Base-by-base conservation (phyloP, 2,329 filamentous ascomycete species). In the Cordyceps javanica region DNA sequence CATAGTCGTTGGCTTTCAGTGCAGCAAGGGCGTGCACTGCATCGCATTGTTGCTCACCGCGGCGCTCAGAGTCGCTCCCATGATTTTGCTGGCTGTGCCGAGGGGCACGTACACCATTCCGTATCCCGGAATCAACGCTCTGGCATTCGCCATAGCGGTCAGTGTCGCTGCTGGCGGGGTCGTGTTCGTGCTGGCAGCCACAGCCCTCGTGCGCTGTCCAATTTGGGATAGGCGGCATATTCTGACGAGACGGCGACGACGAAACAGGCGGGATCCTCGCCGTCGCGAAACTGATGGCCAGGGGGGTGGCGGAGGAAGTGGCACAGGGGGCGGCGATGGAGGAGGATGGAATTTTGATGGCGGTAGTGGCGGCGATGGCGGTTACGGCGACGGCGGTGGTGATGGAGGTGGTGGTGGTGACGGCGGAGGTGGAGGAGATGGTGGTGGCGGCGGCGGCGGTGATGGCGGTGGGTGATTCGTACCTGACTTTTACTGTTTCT, bases 341-440 rank as follows among this genome's bases (percentile, higher is more conserved):
- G 51, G 51, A 42, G 52, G 53, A 41, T 55, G 53, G 53, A 45
- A 14, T 30, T 55, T 55, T 23, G 32, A 55, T 10, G 32, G 53
- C n/a, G 32, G 32, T 21, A 32, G 53, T 48, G 53, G 30, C 13
- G 41, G 16, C 10, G 53, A 21, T 30, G 26, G 21, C 23, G 30
- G 32, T 7, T 19, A 19, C 16, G 51, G 11, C 13, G 28, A 21
- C 6, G 51, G 51, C 14, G 51, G 51, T 36, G 51, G 11, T 21
- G 53, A 13, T 16, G 53, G 42, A 11, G 53, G 53, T 3, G 53
- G 42, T 34, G 53, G 34, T 23, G 53, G n/a, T 9, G 53, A 21
- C 4, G 52, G 41, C 26, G 52, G 28, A 4, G 52, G 41, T n/a
- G 51, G 30, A 11, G 52, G 39, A 3, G 52, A 30, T 5, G 52